phyloP scores from a whole-genome alignment of 2,329 filamentous ascomycete species.

The Clonostachys chloroleuca region DNA sequence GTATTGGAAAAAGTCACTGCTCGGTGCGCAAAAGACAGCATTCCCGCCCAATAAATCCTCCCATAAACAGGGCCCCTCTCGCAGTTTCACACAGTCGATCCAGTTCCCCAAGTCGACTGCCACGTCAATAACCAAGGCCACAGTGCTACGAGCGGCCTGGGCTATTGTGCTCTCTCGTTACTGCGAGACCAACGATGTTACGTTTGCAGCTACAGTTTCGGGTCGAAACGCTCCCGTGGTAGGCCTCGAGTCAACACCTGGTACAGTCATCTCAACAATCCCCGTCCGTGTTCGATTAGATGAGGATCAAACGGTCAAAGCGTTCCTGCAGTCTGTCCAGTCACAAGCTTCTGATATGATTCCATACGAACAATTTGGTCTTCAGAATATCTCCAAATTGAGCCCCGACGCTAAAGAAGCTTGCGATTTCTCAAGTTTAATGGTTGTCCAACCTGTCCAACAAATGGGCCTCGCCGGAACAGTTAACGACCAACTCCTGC shows the following conservation, averaged over 20 bases:
- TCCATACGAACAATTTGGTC: slow-evolving; percentile 9
- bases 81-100: background rate
- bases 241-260: slow-evolving; percentile 4
- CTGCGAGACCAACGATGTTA: slow-evolving; percentile 20
- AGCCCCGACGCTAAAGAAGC: slow-evolving; percentile 3
- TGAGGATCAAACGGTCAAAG: slow-evolving; percentile 2
- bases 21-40: slow-evolving; percentile 2
- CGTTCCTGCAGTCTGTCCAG: slow-evolving; percentile 15
- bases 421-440: slow-evolving; percentile 7
- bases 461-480: background rate
- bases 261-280: slow-evolving; percentile 7
- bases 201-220: slow-evolving; percentile 10
- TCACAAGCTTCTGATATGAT: slow-evolving; percentile 5
- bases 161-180: slow-evolving; percentile 13
- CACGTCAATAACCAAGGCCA: slow-evolving; percentile 6
- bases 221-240: slow-evolving; percentile 10
- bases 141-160: slow-evolving; percentile 5
- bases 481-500: background rate
- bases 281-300: slow-evolving; percentile 5
- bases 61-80: background rate
- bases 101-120: background rate
- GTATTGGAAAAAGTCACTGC: background rate
- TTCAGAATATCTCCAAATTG: slow-evolving; percentile 9
- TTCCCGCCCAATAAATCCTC: slow-evolving; percentile 4
- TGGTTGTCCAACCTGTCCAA: slow-evolving; percentile 7